Base-by-base conservation (phyloP, 768 basidiomycete genomes). In the Podaxis carcinomalis region DNA sequence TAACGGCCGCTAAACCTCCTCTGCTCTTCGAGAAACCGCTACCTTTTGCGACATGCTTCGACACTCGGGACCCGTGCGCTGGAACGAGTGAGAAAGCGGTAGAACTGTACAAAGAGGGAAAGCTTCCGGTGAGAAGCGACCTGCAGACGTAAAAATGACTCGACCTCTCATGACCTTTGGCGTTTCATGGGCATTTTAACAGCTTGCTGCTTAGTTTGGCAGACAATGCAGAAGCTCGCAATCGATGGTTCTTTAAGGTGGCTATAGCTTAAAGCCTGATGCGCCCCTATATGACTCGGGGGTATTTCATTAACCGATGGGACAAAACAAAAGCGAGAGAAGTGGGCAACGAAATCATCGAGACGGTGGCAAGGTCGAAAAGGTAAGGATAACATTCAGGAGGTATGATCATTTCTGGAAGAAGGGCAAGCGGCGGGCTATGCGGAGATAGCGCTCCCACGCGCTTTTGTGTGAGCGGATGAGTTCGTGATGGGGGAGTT, bases 371-470 rank as follows among this genome's bases (percentile, higher is more conserved):
- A 44, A 9, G 32, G 14, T 23, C 10, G 11, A 23, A 19, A 49
- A 23, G 46, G 10, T n/a, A 23, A 46, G 21, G 21, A 4, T 6
- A 57, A 57, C 46, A 47, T 57, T 47, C 16, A 28, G 32, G 23
- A 32, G 19, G 11, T 19, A 57, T 50, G 35, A 37, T 49, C 9
- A 11, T 37, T 57, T 57, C 35, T 49, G 56, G 56, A 57, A 57
- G 32, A 57, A 50, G n/a, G 47, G 27, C 10, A 49, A 32, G 25
- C 44, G 56, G 32, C 32, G 51, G 19, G 19, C 32, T 13, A 13
- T 52, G 58, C 50, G 58, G 58, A 42, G 58, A 59, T 52, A 52
- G 36, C 58, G 58, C 51, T 60, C 59, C 42, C 59, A 60, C 51
- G 59, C 6, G 27, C 59, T 60, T 60, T 60, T 60, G 59, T 60